phyloP scores from a whole-genome alignment of 2,329 filamentous ascomycete genomes.

The Pseudogymnoascus sp. region DNA sequence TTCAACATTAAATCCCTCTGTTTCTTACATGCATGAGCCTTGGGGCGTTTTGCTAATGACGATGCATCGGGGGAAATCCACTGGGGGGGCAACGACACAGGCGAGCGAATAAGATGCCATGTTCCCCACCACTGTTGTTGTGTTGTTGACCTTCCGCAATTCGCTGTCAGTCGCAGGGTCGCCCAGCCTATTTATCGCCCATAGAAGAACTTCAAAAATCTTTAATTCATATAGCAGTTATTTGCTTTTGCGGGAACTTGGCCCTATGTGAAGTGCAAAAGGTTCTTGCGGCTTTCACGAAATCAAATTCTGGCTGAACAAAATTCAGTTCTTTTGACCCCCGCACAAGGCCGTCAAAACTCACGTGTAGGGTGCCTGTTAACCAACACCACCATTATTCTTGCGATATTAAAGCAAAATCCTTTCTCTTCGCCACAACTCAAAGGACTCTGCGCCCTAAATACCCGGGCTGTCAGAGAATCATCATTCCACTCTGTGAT shows the following conservation, averaged over 20 bases:
- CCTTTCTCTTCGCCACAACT: not conserved
- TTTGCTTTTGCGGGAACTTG: not conserved
- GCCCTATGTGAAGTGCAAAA: not conserved
- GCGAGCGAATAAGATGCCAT: slow-evolving; percentile 2
- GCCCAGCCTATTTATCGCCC: not conserved
- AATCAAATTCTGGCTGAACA: not conserved
- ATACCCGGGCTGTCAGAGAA: not conserved
- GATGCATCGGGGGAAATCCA: not conserved
- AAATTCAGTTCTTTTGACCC: slow-evolving; percentile 1
- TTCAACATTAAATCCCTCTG: slow-evolving; percentile 3
- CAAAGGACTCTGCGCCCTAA: not conserved
- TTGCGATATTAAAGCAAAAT: not conserved
- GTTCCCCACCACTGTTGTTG: slow-evolving; percentile 8
- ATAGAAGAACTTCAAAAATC: not conserved
- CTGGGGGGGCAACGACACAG: not conserved
- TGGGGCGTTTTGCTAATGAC: not conserved
- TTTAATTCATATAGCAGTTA: not conserved
- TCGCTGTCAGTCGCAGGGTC: not conserved
- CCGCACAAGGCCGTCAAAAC: slow-evolving; percentile 4
- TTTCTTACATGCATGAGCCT: not conserved
- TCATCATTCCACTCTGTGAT: not conserved
- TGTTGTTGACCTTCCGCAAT: slow-evolving; percentile 7
- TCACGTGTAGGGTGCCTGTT: not conserved
- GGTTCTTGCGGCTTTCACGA: not conserved
- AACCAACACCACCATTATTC: slow-evolving; percentile 1